Conservation (phyloP, 2,329 filamentous ascomycete genomes). For the Penicillium sp. region DNA sequence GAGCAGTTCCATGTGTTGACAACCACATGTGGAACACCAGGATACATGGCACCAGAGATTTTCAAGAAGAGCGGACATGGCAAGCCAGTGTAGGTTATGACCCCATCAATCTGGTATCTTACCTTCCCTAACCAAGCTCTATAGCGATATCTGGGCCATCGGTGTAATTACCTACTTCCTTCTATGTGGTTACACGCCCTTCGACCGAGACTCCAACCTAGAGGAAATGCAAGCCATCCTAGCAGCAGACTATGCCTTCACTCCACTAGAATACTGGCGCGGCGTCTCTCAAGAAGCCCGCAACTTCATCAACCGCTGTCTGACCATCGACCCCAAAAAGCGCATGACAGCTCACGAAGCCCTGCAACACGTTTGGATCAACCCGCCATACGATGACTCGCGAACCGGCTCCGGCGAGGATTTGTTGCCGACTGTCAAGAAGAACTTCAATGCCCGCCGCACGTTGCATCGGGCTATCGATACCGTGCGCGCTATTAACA, state of each 20-base stretch:
- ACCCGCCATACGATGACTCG: slow-evolving; percentile 52
- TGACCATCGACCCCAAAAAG: slow-evolving; percentile 82
- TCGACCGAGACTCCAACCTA: slow-evolving; percentile 94
- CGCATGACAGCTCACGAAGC: slow-evolving; percentile 89
- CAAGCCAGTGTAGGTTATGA: slow-evolving; percentile 72
- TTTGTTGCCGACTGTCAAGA: slow-evolving; percentile 65
- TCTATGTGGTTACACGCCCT: slow-evolving; percentile 95
- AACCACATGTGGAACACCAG: slow-evolving; percentile 94
- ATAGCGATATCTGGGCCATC: slow-evolving; percentile 89
- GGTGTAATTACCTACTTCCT: slow-evolving; percentile 99
- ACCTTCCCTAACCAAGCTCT: background rate
- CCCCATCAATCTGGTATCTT: background rate
- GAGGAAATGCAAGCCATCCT: slow-evolving; percentile 99
- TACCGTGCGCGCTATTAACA: slow-evolving; percentile 67
- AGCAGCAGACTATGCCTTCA: slow-evolving; percentile 93
- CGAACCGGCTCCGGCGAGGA: slow-evolving; percentile 49
- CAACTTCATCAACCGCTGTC: slow-evolving; percentile 87
- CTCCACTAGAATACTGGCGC: slow-evolving; percentile 93
- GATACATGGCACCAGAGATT: slow-evolving; percentile 99
- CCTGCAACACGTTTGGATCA: slow-evolving; percentile 65
- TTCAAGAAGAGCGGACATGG: slow-evolving; percentile 98
- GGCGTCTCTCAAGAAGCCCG: slow-evolving; percentile 82
- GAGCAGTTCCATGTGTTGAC: slow-evolving; percentile 97
- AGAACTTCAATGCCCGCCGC: slow-evolving; percentile 67
- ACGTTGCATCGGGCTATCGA: slow-evolving; percentile 68